Percentiles rank a stretch among this genome's conserved stretches.
These are phyloP conservation scores for Escallonia rubra DNA, from an alignment of 129 eudicot species.

Conservation along the genomic window DNA sequence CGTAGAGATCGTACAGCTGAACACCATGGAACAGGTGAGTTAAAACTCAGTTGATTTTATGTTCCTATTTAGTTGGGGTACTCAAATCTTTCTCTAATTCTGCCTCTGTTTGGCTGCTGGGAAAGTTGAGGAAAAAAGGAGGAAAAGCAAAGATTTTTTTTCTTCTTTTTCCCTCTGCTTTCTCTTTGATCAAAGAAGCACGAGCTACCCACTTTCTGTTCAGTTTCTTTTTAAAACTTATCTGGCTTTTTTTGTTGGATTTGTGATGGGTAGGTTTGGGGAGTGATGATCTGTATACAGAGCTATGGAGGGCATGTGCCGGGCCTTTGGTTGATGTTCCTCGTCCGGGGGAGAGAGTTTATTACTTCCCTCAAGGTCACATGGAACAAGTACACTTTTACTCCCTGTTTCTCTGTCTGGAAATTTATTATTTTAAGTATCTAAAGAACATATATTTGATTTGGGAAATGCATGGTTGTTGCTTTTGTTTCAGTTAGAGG, in stretches of 20 bases:
- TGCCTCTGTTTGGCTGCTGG: background rate
- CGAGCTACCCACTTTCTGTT: background rate
- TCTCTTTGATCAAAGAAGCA: no score
- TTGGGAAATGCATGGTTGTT: background rate
- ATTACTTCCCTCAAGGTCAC: conserved; percentile 76
- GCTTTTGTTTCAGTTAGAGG: conserved; percentile 37
- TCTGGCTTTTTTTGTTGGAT: conserved; percentile 1
- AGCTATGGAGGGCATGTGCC: conserved; percentile 82
- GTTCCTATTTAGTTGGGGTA: background rate
- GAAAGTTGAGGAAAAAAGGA: background rate
- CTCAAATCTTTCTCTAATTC: background rate
- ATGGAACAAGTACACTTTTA: conserved; percentile 52
- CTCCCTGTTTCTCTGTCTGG: conserved; percentile 3
- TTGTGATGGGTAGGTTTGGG: conserved; percentile 18
- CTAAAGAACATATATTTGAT: background rate
- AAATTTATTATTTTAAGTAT: background rate
- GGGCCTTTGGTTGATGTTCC: conserved; percentile 75
- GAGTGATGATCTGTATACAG: conserved; percentile 43
- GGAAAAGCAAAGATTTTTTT: background rate
- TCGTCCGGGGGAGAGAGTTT: conserved; percentile 47
- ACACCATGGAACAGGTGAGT: conserved; percentile 23
- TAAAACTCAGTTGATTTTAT: background rate
- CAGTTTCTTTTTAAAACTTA: background rate
- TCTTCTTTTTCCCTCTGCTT: background rate
- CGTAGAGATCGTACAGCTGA: conserved; percentile 9